Base-by-base conservation (phyloP, 257 asterid genomes). In the Solanum etuberosum region DNA sequence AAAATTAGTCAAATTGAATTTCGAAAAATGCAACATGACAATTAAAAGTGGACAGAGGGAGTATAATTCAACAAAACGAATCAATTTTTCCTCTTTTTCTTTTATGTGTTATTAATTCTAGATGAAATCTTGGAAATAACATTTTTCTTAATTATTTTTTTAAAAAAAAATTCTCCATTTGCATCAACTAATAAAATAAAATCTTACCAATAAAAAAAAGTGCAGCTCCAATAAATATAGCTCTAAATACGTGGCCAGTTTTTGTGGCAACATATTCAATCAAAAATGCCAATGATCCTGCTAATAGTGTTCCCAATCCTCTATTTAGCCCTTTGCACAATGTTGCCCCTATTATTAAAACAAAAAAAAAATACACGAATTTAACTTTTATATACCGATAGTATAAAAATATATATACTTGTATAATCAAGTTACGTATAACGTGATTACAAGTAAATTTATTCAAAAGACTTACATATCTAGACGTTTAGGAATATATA, bases 321-420 rank as follows among this genome's bases (percentile, higher is more conserved):
- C 99, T 88, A 74, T 97, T 97, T 18, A 97, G 89, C 9, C 99
- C 99, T 89, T 95, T 97, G 92, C 98, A 97, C 73, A 97, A 92
- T 67, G 99, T 97, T 83, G 98, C 99, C 40, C 99, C 99, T 95
- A 68, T 9, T 59, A 80, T 46, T 71, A 9, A 34, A 85, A 35
- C 21, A 51, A 87, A 85, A 29, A 85, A 25, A 27, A 37, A 85
- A 77, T 5, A 87, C 5, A 31, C 25, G 10, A 86, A 35, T 2
- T 46, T 18, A 74, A 74, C 0, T 74, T 74, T 5, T 74, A 38
- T n/a, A 3, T 23, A 74, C 5, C 23, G 32, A 74, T 9, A 37
- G 0, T 37, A 38, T 6, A n/a, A 76, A 13, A 7, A 76, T 38
- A 76, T 74, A 54, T 38, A 40, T 38, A 54, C 25, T 54, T 7